Evolutionary conservation across 2,329 filamentous ascomycete species (phyloP).

Genomic region (Fusarium domesticum): DNA sequence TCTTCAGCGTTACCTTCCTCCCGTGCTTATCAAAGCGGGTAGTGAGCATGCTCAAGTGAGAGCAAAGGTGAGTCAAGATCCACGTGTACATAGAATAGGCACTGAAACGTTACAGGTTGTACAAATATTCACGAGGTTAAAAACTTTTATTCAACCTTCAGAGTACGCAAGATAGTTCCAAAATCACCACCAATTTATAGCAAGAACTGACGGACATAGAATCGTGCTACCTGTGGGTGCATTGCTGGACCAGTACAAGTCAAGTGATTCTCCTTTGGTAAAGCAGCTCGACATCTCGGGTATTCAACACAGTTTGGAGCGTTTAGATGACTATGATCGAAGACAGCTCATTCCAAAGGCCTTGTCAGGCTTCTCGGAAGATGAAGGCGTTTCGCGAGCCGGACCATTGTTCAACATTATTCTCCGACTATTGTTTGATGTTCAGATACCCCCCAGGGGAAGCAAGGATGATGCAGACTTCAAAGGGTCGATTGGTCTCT

Average conservation of each 20-base stretch:
- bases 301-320: conserved; percentile 72
- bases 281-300: conserved; percentile 87
- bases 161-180: conserved; percentile 37
- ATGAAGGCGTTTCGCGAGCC: conserved; percentile 31
- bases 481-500: conserved; percentile 63
- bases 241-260: conserved; percentile 84
- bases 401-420: conserved; percentile 78
- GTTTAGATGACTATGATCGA: conserved; percentile 56
- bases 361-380: conserved; percentile 32
- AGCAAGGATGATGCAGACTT: conserved; percentile 73
- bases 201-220: conserved; percentile 31
- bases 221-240: conserved; percentile 81
- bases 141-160: conserved; percentile 52
- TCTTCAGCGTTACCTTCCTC: conserved; percentile 74
- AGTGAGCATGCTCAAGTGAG: conserved; percentile 79
- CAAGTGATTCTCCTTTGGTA: conserved; percentile 68
- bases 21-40: conserved; percentile 79
- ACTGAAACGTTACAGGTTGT: conserved; percentile 41
- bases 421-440: conserved; percentile 68
- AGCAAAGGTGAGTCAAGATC: conserved; percentile 59
- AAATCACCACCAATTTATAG: background rate
- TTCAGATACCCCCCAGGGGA: conserved; percentile 70
- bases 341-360: conserved; percentile 65
- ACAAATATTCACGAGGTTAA: conserved; percentile 50
- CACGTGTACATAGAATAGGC: background rate